Evolutionary conservation across 305 asterid genomes (phyloP), one percentile per base, ranked within the genome.

Genomic region (Fraxinus latifolia): DNA sequence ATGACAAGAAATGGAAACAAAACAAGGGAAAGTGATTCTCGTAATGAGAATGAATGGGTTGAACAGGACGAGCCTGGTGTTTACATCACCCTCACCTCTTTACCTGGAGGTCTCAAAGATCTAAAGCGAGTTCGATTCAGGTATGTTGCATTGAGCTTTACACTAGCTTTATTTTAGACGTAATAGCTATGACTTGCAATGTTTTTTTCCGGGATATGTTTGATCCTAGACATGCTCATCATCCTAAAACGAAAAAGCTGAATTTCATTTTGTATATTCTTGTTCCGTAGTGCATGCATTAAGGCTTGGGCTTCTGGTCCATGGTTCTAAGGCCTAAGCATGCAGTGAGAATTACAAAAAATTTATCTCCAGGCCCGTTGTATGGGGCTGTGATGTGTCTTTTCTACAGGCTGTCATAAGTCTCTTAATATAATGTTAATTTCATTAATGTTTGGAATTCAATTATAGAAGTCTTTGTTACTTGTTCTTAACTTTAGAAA

Each of bases 21-120:
- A 87, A 80, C 89, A 53, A 91, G 86, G 84, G 99, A 94, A 86
- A 84, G 88, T 78, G 99, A 93, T 80, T 32, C 91, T 60, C 93
- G 90, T 74, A 88, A 31, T 73, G 98, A 93, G 75, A 93, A 79
- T 82, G 99, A 96, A 84, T 94, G 98, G 98, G 98, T 96, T 81
- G 99, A 96, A 87, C 99, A 96, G 89, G 99, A 94, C 72, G 99
- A 96, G 80, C 94, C 97, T 74, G 99, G 99, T 79, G 99, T 96
- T 77, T 96, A 96, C 88, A 94, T 96, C 39, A 96, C 99, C 33
- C 98, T 96, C 77, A 92, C 98, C 83, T 92, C 98, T 79, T 88
- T 94, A 87, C 94, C 98, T 68, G 98, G 98, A 79, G 99, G 98
- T 44, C 88, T 87, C 85, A 94, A 96, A 83, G 99, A 96, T 84